phyloP scores from a whole-genome alignment of 306 rosid species.

The Vigna unguiculata region DNA sequence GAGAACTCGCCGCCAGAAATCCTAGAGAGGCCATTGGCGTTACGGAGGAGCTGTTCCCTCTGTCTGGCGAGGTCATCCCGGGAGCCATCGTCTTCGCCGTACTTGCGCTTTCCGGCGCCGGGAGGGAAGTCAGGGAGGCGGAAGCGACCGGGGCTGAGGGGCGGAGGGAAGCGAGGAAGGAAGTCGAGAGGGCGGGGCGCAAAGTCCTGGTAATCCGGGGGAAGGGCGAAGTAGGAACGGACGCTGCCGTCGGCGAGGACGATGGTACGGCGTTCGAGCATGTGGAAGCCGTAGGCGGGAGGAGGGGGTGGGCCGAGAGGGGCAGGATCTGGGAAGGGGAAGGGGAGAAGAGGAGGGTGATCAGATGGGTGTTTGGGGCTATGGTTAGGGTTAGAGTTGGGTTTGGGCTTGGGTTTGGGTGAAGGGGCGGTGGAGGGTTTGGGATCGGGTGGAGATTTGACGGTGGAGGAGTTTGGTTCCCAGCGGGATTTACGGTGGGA shows the following conservation, averaged over 20 bases:
- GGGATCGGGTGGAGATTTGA: slow-evolving; percentile 52
- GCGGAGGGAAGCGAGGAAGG: slow-evolving; percentile 40
- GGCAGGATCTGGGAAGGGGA: slow-evolving; percentile 66
- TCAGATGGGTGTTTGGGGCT: slow-evolving; percentile 48
- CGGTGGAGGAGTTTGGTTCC: slow-evolving; percentile 56
- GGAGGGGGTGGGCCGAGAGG: slow-evolving; percentile 79
- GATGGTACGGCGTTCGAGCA: slow-evolving; percentile 94
- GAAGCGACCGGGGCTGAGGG: slow-evolving; percentile 40
- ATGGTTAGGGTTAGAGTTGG: slow-evolving; percentile 16
- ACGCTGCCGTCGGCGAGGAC: slow-evolving; percentile 90
- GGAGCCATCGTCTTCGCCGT: slow-evolving; percentile 36
- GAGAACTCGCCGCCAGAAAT: slow-evolving; percentile 52
- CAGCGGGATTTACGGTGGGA: slow-evolving; percentile 81
- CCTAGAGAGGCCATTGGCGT: slow-evolving; percentile 61
- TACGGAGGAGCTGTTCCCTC: slow-evolving; percentile 60
- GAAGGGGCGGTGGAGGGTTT: slow-evolving; percentile 55
- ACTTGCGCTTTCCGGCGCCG: slow-evolving; percentile 74
- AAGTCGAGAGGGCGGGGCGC: slow-evolving; percentile 53
- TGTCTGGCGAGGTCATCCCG: slow-evolving; percentile 62
- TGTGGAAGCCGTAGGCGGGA: slow-evolving; percentile 93
- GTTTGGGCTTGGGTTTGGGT: slow-evolving; percentile 50
- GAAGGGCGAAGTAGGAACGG: slow-evolving; percentile 91
- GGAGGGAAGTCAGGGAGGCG: slow-evolving; percentile 64
- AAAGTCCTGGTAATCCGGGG: slow-evolving; percentile 84
- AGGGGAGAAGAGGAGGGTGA: slow-evolving; percentile 41